Evolutionary conservation across 2,329 filamentous ascomycete species (phyloP), one percentile per base, ranked within the genome.

Genomic region (Neofusicoccum parvum): DNA sequence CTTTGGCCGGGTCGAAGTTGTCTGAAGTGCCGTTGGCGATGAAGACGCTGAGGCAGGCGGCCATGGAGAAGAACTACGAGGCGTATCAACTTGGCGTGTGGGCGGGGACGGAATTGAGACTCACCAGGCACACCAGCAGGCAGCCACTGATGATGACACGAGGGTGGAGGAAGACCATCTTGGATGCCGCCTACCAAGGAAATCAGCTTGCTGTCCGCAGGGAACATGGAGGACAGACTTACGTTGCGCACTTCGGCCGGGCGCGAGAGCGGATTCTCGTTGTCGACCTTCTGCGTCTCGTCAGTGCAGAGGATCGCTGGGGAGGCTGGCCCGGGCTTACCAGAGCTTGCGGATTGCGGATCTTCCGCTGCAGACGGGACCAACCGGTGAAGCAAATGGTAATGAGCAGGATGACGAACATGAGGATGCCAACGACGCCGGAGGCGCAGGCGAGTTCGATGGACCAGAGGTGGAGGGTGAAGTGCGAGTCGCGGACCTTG

Each of bases 401-500:
- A n/a, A 3, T 3, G 3, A 48, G 5, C 27, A 60, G 12, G 12
- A 20, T 20, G 15, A 48, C 3, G 41, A 48, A 60, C 41, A 60
- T 12, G 9, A 46, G 2, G 41, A 48, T 11, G 17, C 56, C 56
- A 3, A n/a, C 11, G 2, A 27, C 2, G 2, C 27, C 56, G 11
- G 43, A 60, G 1, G 5, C 14, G 41, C 41, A 60, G 32, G 56
- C 56, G 2, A 48, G 2, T 12, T 60, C 43, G 5, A 48, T 15
- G 15, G 56, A 27, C 56, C 56, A 60, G n/a, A 60, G 56, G 32
- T 60, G n/a, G n/a, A 60, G 56, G 12, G n/a, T 14, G 41, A 60
- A 60, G 23, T 14, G 12, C 10, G 56, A 60, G 11, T 37, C n/a
- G n/a, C 10, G 14, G 3, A 48, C 5, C 27, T 34, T 17, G 56